Percentiles rank a stretch among this genome's conserved stretches.
Evolutionary conservation across 495 filamentous ascomycete genomes (phyloP).

Genomic region (Hypomontagnella monticulosa): DNA sequence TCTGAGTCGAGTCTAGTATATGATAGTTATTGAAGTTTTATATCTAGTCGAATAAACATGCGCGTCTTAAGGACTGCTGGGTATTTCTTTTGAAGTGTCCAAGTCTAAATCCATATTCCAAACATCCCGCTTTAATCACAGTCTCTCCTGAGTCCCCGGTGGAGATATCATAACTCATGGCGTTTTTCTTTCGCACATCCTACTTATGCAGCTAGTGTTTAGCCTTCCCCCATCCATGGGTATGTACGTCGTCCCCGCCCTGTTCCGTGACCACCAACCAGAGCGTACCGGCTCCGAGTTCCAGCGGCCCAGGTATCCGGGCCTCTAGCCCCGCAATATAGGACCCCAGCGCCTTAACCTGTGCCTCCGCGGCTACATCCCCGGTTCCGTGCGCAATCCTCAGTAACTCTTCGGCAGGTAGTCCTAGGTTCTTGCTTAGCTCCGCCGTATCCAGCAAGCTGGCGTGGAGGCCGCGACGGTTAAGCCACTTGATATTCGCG

Average conservation of each 20-base stretch:
- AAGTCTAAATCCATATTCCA: too few species aligned
- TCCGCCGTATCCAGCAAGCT: constrained; percentile 39
- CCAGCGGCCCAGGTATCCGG: background rate
- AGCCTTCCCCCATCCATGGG: background rate
- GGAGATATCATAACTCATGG: too few species aligned
- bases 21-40: too few species aligned
- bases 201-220: background rate
- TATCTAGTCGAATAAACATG: too few species aligned
- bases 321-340: constrained; percentile 33
- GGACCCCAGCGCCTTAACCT: constrained; percentile 33
- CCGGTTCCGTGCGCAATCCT: constrained; percentile 6
- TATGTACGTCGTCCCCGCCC: background rate
- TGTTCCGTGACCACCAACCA: constrained; percentile 40
- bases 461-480: constrained; percentile 33
- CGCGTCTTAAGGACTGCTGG: too few species aligned
- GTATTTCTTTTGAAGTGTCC: too few species aligned
- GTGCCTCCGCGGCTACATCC: constrained; percentile 18
- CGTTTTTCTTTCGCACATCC: background rate
- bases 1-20: too few species aligned
- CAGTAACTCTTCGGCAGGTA: constrained; percentile 28
- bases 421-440: constrained; percentile 27
- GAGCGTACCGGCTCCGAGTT: constrained; percentile 36
- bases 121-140: too few species aligned
- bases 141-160: background rate
- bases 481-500: constrained; percentile 46